Percentiles rank a stretch among this genome's conserved stretches.
Evolutionary conservation across 352 stramenopile species (phyloP).

Genomic region (Phytopythium cucurbitacearum): DNA sequence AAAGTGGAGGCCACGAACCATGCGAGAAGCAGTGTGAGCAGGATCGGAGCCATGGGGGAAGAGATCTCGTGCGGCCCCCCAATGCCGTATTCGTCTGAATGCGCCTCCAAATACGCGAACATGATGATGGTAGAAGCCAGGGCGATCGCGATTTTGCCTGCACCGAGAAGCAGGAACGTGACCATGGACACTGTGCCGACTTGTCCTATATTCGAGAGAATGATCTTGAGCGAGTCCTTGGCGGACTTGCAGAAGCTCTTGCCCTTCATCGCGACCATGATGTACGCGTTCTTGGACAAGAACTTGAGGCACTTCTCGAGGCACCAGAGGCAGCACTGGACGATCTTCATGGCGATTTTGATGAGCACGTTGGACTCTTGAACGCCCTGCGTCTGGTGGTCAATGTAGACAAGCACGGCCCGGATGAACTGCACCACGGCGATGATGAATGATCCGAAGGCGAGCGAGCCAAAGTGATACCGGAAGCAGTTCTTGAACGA

Average conservation of each 20-base stretch:
- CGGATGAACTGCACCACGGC: constrained; percentile 95
- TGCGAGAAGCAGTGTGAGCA: constrained; percentile 89
- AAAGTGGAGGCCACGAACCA: constrained; percentile 95
- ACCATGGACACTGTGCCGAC: constrained; percentile 88
- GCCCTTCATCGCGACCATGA: constrained; percentile 80
- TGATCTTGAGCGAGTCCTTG: constrained; percentile 92
- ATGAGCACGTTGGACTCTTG: constrained; percentile 73
- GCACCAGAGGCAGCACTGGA: constrained; percentile 95
- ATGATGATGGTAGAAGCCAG: constrained; percentile 48
- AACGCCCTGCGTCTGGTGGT: constrained; percentile 88
- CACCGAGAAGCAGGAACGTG: constrained; percentile 85
- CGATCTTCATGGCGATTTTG: constrained; percentile 79
- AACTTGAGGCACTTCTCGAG: constrained; percentile 95
- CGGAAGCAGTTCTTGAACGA: constrained; percentile 78
- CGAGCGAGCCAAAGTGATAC: constrained; percentile 95
- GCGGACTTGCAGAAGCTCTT: constrained; percentile 80
- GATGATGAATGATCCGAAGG: constrained; percentile 95
- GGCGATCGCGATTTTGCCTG: constrained; percentile 89
- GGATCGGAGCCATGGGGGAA: constrained; percentile 76
- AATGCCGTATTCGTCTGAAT: constrained; percentile 46
- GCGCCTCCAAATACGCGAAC: constrained; percentile 59
- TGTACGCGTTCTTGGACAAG: constrained; percentile 97
- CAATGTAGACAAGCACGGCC: constrained; percentile 87
- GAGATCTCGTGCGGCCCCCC: constrained; percentile 63
- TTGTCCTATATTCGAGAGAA: constrained; percentile 89